phyloP scores from a whole-genome alignment of 768 basidiomycete genomes.

The Paxillus involutus region DNA sequence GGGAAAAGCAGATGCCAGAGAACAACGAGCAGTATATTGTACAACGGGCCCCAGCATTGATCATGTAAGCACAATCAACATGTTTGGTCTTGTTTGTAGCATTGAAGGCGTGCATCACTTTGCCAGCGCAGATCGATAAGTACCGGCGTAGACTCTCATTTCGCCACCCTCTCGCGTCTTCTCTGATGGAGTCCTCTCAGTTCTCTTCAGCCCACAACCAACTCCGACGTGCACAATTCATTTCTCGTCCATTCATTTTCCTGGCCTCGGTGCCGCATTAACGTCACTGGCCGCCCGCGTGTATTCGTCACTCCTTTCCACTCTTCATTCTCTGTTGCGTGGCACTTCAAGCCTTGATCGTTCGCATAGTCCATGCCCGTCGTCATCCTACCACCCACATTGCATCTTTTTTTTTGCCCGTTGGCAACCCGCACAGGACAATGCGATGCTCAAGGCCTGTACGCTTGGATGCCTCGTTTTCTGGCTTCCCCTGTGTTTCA shows the following conservation, averaged over 20 bases:
- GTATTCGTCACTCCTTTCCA: not conserved
- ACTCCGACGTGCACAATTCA: not conserved
- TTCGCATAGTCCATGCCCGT: not conserved
- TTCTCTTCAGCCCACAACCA: too few species aligned
- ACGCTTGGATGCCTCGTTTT: not conserved
- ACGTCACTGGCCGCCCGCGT: not conserved
- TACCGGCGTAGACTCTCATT: not conserved
- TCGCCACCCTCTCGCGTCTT: not conserved
- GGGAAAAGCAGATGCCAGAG: not conserved
- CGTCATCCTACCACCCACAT: too few species aligned
- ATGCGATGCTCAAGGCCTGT: not conserved
- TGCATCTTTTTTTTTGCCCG: too few species aligned
- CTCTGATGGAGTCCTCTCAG: not conserved
- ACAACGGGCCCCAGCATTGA: not conserved
- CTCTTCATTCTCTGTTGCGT: not conserved
- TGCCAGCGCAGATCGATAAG: not conserved
- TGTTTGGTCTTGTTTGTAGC: slow-evolving; percentile 6
- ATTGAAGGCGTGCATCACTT: too few species aligned
- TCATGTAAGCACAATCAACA: slow-evolving; percentile 5
- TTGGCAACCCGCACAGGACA: too few species aligned
- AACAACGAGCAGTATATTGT: not conserved
- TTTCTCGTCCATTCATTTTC: not conserved
- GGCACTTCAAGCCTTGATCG: not conserved
- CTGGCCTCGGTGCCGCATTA: not conserved
- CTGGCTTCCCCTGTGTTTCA: not conserved